Conservation (phyloP, 306 rosid genomes). For the Glycine latifolia region DNA sequence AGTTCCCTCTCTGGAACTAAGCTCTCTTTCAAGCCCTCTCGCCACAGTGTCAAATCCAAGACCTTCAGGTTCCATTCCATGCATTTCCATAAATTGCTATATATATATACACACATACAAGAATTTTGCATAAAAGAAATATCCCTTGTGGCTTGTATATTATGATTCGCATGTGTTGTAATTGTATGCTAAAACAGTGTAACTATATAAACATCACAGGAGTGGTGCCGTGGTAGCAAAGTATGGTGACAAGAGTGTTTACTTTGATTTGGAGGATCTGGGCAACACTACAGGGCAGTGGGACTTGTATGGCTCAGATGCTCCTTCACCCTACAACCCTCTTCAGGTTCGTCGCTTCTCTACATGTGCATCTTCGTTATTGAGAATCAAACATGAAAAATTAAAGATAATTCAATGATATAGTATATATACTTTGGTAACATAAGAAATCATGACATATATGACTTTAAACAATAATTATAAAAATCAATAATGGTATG, state of each 20-base stretch:
- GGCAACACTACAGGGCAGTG: conserved; percentile 98
- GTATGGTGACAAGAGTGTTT: conserved; percentile 96
- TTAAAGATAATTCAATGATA: no score
- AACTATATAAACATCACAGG: conserved; percentile 44
- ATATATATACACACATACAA: no score
- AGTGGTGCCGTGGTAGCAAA: conserved; percentile 85
- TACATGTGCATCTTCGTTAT: not conserved
- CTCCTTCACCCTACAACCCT: conserved; percentile 92
- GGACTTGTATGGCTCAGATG: conserved; percentile 99
- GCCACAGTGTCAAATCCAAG: conserved; percentile 68
- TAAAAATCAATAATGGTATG: no score
- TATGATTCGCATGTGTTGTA: no score
- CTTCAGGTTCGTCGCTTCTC: conserved; percentile 70
- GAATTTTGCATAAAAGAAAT: no score
- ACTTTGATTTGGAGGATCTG: conserved; percentile 91
- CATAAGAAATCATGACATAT: no score
- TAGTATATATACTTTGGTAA: no score
- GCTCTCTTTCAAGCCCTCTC: conserved; percentile 71
- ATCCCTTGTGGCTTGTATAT: no score
- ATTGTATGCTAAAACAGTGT: not conserved
- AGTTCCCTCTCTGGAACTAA: conserved; percentile 77
- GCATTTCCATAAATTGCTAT: not conserved
- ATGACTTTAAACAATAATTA: no score
- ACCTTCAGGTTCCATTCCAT: conserved; percentile 56
- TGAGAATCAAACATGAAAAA: not conserved